Evolutionary conservation across 106 monocot genomes (phyloP).

Genomic region (Dendrobium chrysotoxum): DNA sequence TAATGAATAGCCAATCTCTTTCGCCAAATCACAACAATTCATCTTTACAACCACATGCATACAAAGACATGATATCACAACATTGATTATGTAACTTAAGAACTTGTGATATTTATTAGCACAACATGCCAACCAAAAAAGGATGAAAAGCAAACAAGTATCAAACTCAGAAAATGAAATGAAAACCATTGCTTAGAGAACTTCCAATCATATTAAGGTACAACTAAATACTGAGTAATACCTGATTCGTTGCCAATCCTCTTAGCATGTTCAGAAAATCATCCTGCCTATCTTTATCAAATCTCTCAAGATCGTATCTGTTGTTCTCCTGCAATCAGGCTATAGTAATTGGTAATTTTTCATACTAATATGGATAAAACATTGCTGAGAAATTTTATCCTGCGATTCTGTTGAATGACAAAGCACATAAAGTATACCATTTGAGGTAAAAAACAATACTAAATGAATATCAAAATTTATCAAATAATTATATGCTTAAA

Average conservation of each 20-base stretch:
- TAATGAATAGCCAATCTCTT: not conserved
- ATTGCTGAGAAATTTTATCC: not conserved
- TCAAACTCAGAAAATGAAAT: not conserved
- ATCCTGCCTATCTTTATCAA: slow-evolving; percentile 56
- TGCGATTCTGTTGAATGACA: not conserved
- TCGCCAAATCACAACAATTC: not conserved
- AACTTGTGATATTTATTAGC: not conserved
- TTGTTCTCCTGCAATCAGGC: slow-evolving; percentile 63
- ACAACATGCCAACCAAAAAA: not conserved
- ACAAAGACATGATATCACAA: not conserved
- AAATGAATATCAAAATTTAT: not conserved
- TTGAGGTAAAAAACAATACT: not conserved
- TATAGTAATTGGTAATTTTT: not conserved
- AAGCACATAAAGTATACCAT: not conserved
- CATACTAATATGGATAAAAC: not conserved
- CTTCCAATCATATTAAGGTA: not conserved
- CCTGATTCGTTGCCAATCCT: slow-evolving; percentile 81
- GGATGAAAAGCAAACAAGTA: not conserved
- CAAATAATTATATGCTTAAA: not conserved
- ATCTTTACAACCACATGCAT: not conserved
- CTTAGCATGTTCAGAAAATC: slow-evolving; percentile 76
- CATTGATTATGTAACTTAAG: not conserved
- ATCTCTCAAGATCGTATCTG: slow-evolving; percentile 58
- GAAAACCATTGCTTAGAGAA: not conserved
- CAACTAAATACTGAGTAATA: slow-evolving; percentile 15